phyloP scores from a whole-genome alignment of 2,329 filamentous ascomycete genomes.

The Verticillium isaacii region DNA sequence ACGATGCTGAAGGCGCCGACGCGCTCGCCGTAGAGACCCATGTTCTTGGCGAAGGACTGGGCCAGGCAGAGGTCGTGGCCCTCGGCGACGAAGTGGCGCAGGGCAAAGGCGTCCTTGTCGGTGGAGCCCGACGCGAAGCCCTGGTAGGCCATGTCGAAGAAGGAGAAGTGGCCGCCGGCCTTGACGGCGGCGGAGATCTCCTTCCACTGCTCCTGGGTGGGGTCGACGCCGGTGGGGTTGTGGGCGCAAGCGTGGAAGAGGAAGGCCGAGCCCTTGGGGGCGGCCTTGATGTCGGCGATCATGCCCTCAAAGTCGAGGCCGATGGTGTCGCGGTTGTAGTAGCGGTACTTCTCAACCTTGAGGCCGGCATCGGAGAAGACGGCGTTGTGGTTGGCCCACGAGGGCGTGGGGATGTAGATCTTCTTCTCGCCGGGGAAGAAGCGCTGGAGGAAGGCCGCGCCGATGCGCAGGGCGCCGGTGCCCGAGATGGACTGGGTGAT shows the following conservation, averaged over 20 bases:
- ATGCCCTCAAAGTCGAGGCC: conserved; percentile 96
- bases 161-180: conserved; percentile 81
- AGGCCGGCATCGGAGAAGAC: conserved; percentile 93
- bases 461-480: conserved; percentile 92
- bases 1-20: conserved; percentile 95
- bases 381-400: conserved; percentile 97
- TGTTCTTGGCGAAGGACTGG: conserved; percentile 99
- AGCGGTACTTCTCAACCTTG: conserved; percentile 90
- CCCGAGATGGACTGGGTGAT: conserved; percentile 98
- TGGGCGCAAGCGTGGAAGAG: conserved; percentile 96
- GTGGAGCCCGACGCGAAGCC: conserved; percentile 93
- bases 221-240: conserved; percentile 96
- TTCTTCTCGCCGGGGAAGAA: conserved; percentile 90
- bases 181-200: conserved; percentile 85
- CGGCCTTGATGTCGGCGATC: conserved; percentile 82
- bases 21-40: conserved; percentile 99
- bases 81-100: conserved; percentile 89
- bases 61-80: conserved; percentile 84
- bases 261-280: conserved; percentile 82
- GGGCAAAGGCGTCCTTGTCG: conserved; percentile 86
- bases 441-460: conserved; percentile 85
- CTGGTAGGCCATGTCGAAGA: conserved; percentile 99
- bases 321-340: conserved; percentile 99
- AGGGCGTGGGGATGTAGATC: conserved; percentile 93
- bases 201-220: conserved; percentile 86